phyloP scores from a whole-genome alignment of 345 rosid genomes.

The Syzygium grande region DNA sequence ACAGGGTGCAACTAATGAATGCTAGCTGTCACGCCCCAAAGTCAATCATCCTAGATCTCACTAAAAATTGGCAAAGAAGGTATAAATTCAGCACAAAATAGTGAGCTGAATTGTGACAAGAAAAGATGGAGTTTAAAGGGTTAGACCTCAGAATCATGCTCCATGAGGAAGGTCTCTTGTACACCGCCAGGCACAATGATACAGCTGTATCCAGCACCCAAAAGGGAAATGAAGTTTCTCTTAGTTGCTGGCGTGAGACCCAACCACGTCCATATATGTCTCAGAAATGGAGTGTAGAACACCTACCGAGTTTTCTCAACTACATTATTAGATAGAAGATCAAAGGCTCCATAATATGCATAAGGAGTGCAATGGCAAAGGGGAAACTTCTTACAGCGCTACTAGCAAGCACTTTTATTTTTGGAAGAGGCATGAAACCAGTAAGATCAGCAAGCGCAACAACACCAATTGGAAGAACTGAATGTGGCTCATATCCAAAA shows the following conservation, averaged over 20 bases:
- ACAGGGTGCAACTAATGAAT: not conserved
- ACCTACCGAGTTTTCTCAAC: constrained; percentile 26
- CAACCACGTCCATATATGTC: constrained; percentile 96
- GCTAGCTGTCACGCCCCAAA: not conserved
- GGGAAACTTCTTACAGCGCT: constrained; percentile 46
- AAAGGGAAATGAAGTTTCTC: constrained; percentile 60
- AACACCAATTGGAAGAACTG: constrained; percentile 79
- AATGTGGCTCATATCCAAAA: constrained; percentile 94
- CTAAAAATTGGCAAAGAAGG: not conserved
- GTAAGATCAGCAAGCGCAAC: constrained; percentile 61
- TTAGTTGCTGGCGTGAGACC: constrained; percentile 82
- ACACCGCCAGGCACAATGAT: constrained; percentile 91
- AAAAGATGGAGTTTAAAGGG: not conserved
- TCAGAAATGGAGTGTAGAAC: constrained; percentile 75
- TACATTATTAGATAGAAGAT: not conserved
- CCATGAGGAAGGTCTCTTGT: constrained; percentile 74
- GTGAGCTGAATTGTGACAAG: not conserved
- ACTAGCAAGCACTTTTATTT: constrained; percentile 80
- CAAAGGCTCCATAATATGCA: not conserved
- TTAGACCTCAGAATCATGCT: constrained; percentile 61
- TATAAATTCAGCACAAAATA: not conserved
- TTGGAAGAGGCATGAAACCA: constrained; percentile 81
- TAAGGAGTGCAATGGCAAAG: not conserved
- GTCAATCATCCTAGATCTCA: not conserved
- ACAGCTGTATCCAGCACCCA: constrained; percentile 69